These are phyloP conservation scores for Lecanosticta acicola DNA, from an alignment of 2,329 filamentous ascomycete genomes.

Conservation along the genomic window DNA sequence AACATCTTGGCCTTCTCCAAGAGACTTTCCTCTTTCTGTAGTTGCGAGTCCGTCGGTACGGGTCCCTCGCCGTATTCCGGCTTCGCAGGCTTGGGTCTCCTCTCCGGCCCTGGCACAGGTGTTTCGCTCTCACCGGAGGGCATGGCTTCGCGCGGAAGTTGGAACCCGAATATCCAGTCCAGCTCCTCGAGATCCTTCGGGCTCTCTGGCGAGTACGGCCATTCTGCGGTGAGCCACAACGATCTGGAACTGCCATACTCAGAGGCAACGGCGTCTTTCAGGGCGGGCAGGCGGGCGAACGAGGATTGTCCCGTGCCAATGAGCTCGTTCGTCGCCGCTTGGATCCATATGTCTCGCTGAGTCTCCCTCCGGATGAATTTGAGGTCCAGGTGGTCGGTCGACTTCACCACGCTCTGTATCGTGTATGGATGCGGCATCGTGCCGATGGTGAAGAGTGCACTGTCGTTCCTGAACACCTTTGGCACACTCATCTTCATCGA, in stretches of 20 bases:
- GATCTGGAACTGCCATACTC: constrained; percentile 58
- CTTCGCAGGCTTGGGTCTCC: constrained; percentile 42
- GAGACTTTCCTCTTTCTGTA: constrained; percentile 51
- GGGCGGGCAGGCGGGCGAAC: constrained; percentile 60
- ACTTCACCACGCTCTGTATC: constrained; percentile 60
- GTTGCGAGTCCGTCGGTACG: constrained; percentile 48
- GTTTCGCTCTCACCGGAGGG: constrained; percentile 52
- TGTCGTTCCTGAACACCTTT: constrained; percentile 64
- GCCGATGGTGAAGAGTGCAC: constrained; percentile 71
- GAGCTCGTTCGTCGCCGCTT: constrained; percentile 62
- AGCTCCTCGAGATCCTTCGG: constrained; percentile 53
- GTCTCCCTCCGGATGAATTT: constrained; percentile 52
- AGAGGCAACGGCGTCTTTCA: constrained; percentile 77
- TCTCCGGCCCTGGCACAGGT: constrained; percentile 55
- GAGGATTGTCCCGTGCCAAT: constrained; percentile 59
- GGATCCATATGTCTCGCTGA: constrained; percentile 73
- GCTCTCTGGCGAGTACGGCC: constrained; percentile 37
- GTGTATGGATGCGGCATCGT: constrained; percentile 91
- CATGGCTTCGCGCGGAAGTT: constrained; percentile 57
- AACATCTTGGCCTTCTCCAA: constrained; percentile 38
- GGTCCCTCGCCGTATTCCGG: constrained; percentile 48
- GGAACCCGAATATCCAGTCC: constrained; percentile 87
- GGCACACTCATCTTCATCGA: constrained; percentile 63
- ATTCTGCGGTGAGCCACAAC: constrained; percentile 76
- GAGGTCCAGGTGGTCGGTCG: constrained; percentile 33